Base-by-base conservation (phyloP, 768 basidiomycete genomes). In the Boletus eberwhitei region DNA sequence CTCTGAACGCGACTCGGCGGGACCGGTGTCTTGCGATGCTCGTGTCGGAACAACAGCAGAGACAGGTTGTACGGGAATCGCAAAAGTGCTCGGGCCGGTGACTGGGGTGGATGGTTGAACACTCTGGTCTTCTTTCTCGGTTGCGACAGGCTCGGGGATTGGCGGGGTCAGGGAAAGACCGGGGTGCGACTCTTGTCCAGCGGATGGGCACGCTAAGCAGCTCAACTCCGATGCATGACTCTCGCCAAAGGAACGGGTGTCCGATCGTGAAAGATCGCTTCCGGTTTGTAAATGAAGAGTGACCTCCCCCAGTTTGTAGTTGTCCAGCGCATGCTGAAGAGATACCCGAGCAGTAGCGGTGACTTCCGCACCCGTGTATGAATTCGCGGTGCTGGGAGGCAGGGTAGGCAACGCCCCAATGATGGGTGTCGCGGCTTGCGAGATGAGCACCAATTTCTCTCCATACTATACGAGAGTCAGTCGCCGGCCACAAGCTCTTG, bases 211-310 rank as follows among this genome's bases (percentile, higher is more conserved):
- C 46, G 71, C 71, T 48, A 90, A 83, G 59, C 74, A 77, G 17
- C 79, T 79, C 35, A 93, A 76, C 71, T 93, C 91, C 35, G 73
- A 77, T 0, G 87, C 88, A 62, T 93, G 91, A 37, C 85, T 92
- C 70, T 87, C 88, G 19, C 91, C 91, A 64, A 93, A 93, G 70
- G 87, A 90, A 53, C 81, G 81, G 0, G 87, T 88, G 63, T 93
- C 87, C 4, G 86, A 86, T 55, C 85, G 76, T 55, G 78, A 77
- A 38, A 90, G 77, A 64, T 87, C 84, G 6, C 75, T 73, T 29
- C 75, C 69, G 14, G 70, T 57, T 16, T 78, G 76, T 12, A 75
- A 69, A 37, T 77, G 74, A 12, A 90, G 74, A 39, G 76, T 77
- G 62, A 81, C 78, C 54, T 81, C 77, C 0, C 90, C 90, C 2